Conservation (phyloP, 2,329 filamentous ascomycete species). For the Colletotrichum australisinense region DNA sequence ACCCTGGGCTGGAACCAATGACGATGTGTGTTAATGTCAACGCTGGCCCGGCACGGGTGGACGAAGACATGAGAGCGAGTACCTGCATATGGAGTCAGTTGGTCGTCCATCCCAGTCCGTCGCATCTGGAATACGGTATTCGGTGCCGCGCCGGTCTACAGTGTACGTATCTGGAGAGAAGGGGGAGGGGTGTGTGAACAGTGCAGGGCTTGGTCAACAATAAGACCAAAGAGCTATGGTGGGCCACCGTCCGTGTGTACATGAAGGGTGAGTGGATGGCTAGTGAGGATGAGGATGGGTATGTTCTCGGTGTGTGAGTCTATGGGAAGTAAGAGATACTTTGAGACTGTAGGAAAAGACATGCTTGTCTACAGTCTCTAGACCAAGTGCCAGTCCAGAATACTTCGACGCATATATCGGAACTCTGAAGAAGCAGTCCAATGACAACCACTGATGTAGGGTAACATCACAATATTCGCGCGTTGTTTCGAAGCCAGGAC, state of each 20-base stretch:
- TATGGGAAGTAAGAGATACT: not conserved
- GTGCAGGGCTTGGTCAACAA: not conserved
- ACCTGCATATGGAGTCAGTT: slow-evolving; percentile 6
- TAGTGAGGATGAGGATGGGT: not conserved
- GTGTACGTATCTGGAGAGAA: not conserved
- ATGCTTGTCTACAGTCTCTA: not conserved
- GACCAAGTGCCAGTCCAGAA: not conserved
- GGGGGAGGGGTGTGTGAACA: not conserved
- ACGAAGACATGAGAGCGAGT: not conserved
- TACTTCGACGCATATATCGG: too few species aligned
- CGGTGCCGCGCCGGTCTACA: slow-evolving; percentile 22
- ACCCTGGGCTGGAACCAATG: slow-evolving; percentile 4
- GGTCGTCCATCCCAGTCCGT: slow-evolving; percentile 6
- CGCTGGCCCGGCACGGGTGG: not conserved
- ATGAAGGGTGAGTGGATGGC: not conserved
- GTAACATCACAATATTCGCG: not conserved
- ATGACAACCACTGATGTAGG: not conserved
- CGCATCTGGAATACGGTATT: slow-evolving; percentile 29
- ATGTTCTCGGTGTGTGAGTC: not conserved
- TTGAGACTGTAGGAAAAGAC: not conserved
- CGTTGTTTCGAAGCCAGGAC: not conserved
- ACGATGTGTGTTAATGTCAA: not conserved
- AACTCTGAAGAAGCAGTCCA: not conserved
- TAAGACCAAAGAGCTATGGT: not conserved
- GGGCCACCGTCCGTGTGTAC: slow-evolving; percentile 8